Conservation (phyloP, 1,139 yeast species). For the Protomyces gravidus region DNA sequence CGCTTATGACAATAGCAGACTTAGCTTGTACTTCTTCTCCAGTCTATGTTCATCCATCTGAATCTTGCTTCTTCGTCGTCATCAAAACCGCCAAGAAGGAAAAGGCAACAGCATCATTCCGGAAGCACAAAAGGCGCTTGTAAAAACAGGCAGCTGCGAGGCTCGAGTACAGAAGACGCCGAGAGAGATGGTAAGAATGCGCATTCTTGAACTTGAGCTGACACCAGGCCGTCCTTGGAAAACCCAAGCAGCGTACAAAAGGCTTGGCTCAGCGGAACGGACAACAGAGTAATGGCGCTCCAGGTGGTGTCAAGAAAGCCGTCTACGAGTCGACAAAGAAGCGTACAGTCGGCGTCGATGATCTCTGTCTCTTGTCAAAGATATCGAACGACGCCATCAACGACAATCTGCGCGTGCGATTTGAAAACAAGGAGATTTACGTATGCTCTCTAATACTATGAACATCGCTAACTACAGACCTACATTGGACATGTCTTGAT, state of each 20-base stretch:
- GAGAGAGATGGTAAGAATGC: too few relatives aligned
- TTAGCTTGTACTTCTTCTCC: too few relatives aligned
- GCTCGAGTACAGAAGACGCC: too few relatives aligned
- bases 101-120: too few relatives aligned
- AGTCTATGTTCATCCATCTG: too few relatives aligned
- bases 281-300: slow-evolving; percentile 3
- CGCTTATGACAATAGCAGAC: too few relatives aligned
- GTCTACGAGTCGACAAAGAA: slow-evolving; percentile 87
- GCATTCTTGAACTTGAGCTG: too few relatives aligned
- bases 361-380: slow-evolving; percentile 78
- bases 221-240: slow-evolving; percentile 16
- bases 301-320: slow-evolving; percentile 60
- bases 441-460: slow-evolving; percentile 52
- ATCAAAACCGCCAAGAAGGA: too few relatives aligned
- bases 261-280: slow-evolving; percentile 17
- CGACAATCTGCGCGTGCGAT: slow-evolving; percentile 83
- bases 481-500: slow-evolving; percentile 51
- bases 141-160: too few relatives aligned
- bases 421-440: slow-evolving; percentile 82
- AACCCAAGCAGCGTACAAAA: slow-evolving; percentile 25
- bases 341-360: slow-evolving; percentile 96
- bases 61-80: too few relatives aligned
- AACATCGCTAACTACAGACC: too few relatives aligned
- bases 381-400: slow-evolving; percentile 91
- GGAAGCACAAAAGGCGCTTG: too few relatives aligned